phyloP scores from a whole-genome alignment of 1,284 basidiomycete genomes.

The Heterobasidion annosum region DNA sequence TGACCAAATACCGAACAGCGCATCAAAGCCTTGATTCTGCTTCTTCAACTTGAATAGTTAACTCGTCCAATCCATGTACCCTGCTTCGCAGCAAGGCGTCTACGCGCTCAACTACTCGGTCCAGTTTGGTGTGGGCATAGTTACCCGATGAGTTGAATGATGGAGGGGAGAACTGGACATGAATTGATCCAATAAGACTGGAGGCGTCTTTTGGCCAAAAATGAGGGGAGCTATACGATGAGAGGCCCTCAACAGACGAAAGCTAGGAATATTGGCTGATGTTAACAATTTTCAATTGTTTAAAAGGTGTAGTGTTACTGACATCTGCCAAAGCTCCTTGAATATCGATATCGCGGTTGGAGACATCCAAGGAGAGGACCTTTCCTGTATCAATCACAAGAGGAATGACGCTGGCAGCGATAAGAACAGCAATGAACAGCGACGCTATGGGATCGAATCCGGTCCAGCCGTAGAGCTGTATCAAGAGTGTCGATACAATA shows the following conservation, averaged over 20 bases:
- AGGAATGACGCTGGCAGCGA: constrained; percentile 91
- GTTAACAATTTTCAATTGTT: neutral
- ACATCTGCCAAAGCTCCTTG: constrained; percentile 74
- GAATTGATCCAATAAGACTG: constrained; percentile 84
- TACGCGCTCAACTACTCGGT: constrained; percentile 69
- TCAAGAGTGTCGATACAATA: constrained; percentile 93
- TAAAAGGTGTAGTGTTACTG: constrained; percentile 12
- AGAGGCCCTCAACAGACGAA: constrained; percentile 64
- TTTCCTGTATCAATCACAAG: constrained; percentile 91
- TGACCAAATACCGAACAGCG: neutral
- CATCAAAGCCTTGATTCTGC: neutral
- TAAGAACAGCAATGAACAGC: constrained; percentile 92
- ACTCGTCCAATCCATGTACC: constrained; percentile 76
- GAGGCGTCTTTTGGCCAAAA: constrained; percentile 97
- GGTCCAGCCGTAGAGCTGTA: constrained; percentile 98
- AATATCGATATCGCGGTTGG: constrained; percentile 59
- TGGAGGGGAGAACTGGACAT: constrained; percentile 61
- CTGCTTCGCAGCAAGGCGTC: constrained; percentile 59
- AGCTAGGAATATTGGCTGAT: constrained; percentile 28
- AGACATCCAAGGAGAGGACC: constrained; percentile 83
- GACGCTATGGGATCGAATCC: constrained; percentile 99
- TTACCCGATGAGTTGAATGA: neutral
- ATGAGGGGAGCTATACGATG: constrained; percentile 72
- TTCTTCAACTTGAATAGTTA: constrained; percentile 78
- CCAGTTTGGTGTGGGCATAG: constrained; percentile 39